Evolutionary conservation across 2,329 filamentous ascomycete species (phyloP).

Genomic region (Apiospora marii): DNA sequence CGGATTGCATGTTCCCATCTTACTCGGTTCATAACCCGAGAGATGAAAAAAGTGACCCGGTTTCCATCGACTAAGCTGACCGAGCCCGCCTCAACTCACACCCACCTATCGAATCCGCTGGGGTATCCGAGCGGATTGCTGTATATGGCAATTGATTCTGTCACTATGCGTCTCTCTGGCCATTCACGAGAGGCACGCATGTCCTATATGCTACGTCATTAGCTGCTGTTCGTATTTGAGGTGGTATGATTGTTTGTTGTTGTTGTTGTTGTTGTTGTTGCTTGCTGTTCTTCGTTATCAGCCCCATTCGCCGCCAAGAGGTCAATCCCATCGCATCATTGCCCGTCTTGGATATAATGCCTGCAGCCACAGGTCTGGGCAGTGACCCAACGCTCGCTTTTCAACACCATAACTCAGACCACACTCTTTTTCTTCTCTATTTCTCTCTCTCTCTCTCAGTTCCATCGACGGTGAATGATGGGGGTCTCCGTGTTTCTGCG

Average conservation of each 20-base stretch:
- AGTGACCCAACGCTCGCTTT: neutral
- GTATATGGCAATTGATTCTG: neutral
- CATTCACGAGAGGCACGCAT: neutral
- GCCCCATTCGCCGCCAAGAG: neutral
- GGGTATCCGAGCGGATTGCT: neutral
- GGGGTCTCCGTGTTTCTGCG: neutral
- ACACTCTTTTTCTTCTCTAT: neutral
- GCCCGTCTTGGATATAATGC: neutral
- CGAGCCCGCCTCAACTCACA: neutral
- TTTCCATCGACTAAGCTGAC: slow-evolving; percentile 15
- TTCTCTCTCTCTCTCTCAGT: too few species aligned
- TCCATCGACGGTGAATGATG: neutral
- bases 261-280: too few species aligned
- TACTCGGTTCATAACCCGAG: slow-evolving; percentile 5
- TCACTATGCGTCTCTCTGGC: neutral
- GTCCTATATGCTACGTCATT: neutral
- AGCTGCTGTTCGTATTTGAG: neutral
- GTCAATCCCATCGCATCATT: neutral
- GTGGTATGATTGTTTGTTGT: neutral
- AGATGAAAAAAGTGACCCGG: neutral
- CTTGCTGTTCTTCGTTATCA: neutral
- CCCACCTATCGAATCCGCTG: neutral
- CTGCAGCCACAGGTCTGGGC: slow-evolving; percentile 19
- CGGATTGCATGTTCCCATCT: neutral
- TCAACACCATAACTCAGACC: neutral